phyloP scores from a whole-genome alignment of 257 asterid genomes.

The Capsicum pubescens region DNA sequence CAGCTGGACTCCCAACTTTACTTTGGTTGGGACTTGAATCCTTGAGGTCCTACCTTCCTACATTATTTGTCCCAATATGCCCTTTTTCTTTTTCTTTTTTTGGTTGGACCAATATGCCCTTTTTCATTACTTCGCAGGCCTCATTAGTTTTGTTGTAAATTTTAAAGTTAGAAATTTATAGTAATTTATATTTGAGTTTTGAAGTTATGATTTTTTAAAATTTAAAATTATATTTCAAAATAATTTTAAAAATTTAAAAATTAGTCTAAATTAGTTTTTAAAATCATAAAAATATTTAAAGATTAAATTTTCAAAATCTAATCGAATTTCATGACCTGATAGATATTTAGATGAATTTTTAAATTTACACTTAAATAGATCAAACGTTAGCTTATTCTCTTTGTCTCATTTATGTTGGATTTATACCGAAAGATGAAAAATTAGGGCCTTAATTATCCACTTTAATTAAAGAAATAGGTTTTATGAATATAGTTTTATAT shows the following conservation, averaged over 20 bases:
- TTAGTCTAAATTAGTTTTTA: too few relatives aligned
- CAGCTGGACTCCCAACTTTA: background rate
- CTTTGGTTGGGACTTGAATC: slow-evolving; percentile 21
- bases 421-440: background rate
- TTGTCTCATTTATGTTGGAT: background rate
- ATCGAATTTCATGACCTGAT: background rate
- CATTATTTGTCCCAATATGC: background rate
- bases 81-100: background rate
- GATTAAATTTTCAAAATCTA: background rate
- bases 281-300: background rate
- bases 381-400: background rate
- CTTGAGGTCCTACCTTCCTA: background rate
- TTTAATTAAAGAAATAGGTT: too few relatives aligned
- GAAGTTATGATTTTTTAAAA: too few relatives aligned
- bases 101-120: background rate
- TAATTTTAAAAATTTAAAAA: too few relatives aligned
- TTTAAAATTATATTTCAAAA: too few relatives aligned
- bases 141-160: too few relatives aligned
- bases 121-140: background rate
- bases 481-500: too few relatives aligned
- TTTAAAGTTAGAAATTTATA: too few relatives aligned
- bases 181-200: too few relatives aligned
- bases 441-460: too few relatives aligned
- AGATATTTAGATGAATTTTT: too few relatives aligned
- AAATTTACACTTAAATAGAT: too few relatives aligned